Percentiles rank a stretch among this genome's conserved stretches.
These are phyloP conservation scores for Mortierella hygrophila DNA, from an alignment of 192 early-diverging fungal species.

Conservation along the genomic window DNA sequence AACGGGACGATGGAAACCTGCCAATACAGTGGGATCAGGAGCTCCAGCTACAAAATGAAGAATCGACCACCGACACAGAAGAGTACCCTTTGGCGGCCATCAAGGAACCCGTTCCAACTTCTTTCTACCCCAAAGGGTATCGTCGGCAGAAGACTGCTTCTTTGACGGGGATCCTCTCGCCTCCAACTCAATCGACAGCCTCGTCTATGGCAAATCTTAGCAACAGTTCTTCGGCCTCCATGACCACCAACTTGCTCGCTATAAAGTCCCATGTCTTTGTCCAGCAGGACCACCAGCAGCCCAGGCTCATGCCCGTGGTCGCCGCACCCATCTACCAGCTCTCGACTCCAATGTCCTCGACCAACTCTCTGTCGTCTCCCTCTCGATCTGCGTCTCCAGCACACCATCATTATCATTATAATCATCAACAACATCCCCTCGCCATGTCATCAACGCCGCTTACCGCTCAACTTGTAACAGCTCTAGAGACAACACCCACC, in stretches of 20 bases:
- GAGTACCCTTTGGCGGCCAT: not conserved
- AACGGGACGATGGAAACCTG: not conserved
- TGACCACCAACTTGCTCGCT: conserved; percentile 27
- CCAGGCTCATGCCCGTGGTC: not conserved
- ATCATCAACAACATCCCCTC: not conserved
- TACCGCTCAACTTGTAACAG: not conserved
- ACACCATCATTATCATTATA: not conserved
- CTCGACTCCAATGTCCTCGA: conserved; percentile 29
- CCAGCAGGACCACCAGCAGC: conserved; percentile 25
- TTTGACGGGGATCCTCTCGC: conserved; percentile 3
- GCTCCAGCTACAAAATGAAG: conserved; percentile 11
- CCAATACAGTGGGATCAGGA: not conserved
- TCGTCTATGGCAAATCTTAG: conserved; percentile 29
- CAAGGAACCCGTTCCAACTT: not conserved
- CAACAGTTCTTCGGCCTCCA: conserved; percentile 35
- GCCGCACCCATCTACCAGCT: conserved; percentile 1
- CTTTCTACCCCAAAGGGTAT: conserved; percentile 10
- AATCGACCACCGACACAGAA: not conserved
- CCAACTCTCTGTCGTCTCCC: conserved; percentile 17
- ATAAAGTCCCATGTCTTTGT: conserved; percentile 26
- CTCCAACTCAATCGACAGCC: not conserved
- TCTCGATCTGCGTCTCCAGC: conserved; percentile 4
- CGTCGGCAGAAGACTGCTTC: not conserved
- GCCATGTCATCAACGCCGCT: not conserved
- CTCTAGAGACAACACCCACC: not conserved